Conservation (phyloP, 805 yeast genomes). For the Starmerella stellata region DNA sequence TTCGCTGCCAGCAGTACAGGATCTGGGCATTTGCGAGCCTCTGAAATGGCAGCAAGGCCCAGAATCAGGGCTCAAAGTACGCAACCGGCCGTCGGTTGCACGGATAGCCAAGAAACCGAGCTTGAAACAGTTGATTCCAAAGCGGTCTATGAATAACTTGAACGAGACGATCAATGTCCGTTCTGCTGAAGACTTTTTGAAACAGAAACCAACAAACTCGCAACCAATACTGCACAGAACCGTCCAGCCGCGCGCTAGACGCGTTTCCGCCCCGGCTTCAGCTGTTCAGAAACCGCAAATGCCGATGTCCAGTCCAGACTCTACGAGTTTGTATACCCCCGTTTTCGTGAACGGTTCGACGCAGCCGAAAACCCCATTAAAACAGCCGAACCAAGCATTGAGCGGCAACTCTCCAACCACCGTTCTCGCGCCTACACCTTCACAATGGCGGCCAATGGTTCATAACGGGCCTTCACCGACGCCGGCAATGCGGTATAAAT, state of each 20-base stretch:
- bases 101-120: slow-evolving; percentile 13
- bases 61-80: background rate
- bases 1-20: slow-evolving; percentile 13
- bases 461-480: slow-evolving; percentile 17
- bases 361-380: too few species aligned
- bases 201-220: too few species aligned
- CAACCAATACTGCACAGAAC: too few species aligned
- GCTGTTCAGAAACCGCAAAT: too few species aligned
- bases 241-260: too few species aligned
- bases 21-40: slow-evolving; percentile 12
- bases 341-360: too few species aligned
- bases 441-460: background rate
- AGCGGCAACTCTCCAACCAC: slow-evolving; percentile 13
- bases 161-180: slow-evolving; percentile 1
- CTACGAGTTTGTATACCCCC: too few species aligned
- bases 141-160: slow-evolving; percentile 8
- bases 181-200: too few species aligned
- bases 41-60: too few species aligned
- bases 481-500: slow-evolving; percentile 19
- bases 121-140: slow-evolving; percentile 7
- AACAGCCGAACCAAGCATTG: background rate
- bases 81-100: background rate
- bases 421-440: slow-evolving; percentile 8
- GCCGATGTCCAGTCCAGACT: too few species aligned
- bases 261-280: too few species aligned